Conservation (phyloP, 1,284 basidiomycete genomes). For the Fistulinella cinereoalba region DNA sequence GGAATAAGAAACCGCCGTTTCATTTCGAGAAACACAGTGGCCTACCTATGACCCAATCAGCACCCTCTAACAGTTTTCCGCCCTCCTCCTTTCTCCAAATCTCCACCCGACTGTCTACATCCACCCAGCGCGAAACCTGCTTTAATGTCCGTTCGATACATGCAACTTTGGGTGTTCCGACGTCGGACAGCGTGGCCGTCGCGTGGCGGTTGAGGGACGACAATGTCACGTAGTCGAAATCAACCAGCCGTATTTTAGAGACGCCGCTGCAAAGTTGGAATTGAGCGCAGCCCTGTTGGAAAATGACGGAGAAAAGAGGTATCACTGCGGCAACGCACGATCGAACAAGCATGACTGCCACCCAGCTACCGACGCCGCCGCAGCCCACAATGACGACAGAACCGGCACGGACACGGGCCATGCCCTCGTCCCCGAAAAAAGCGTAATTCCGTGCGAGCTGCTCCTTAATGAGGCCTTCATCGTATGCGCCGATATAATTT, state of each 20-base stretch:
- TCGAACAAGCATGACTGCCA: constrained; percentile 89
- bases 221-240: constrained; percentile 93
- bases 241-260: constrained; percentile 69
- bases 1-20: constrained; percentile 13
- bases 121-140: constrained; percentile 67
- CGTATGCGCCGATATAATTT: constrained; percentile 40
- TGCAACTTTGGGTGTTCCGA: constrained; percentile 93
- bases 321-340: constrained; percentile 53
- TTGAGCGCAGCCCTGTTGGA: background rate
- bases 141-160: constrained; percentile 74
- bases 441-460: constrained; percentile 93
- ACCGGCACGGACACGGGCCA: constrained; percentile 74
- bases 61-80: constrained; percentile 69
- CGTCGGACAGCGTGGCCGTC: constrained; percentile 86
- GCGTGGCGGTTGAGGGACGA: constrained; percentile 94
- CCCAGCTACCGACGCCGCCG: constrained; percentile 96
- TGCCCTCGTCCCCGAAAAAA: constrained; percentile 90
- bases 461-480: constrained; percentile 78
- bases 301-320: background rate
- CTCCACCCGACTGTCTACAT: constrained; percentile 81
- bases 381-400: constrained; percentile 91
- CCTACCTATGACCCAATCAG: constrained; percentile 87
- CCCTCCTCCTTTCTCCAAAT: constrained; percentile 81
- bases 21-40: constrained; percentile 10
- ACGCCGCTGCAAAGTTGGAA: constrained; percentile 52